These are phyloP conservation scores for Podaxis sp. DNA, from an alignment of 768 basidiomycete genomes.

Conservation along the genomic window DNA sequence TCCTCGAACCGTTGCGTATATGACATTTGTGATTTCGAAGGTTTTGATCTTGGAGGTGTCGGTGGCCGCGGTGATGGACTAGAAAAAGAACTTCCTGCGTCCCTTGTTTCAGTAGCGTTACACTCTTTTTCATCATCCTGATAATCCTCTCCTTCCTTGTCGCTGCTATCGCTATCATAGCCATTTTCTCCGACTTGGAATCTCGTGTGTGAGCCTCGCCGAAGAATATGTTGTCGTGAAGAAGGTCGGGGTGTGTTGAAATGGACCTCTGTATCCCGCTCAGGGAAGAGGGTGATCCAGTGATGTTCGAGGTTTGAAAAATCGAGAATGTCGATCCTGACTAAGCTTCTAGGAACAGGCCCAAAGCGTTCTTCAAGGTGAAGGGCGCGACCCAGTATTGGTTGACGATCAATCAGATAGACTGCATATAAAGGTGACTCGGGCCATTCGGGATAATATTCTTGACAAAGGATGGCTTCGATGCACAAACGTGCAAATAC, in stretches of 20 bases:
- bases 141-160: background rate
- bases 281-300: constrained; percentile 5
- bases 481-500: constrained; percentile 2
- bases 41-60: background rate
- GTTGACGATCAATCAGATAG: constrained; percentile 24
- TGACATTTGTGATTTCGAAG: background rate
- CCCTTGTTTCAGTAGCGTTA: background rate
- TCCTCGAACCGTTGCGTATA: too few relatives aligned
- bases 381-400: constrained; percentile 6
- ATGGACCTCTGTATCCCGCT: constrained; percentile 2
- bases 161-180: background rate
- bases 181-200: background rate
- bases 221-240: background rate
- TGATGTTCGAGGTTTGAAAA: constrained; percentile 4
- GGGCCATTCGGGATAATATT: constrained; percentile 21
- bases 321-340: constrained; percentile 25
- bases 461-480: constrained; percentile 18
- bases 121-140: background rate
- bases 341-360: constrained; percentile 21
- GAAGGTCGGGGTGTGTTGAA: background rate
- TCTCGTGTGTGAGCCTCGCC: background rate
- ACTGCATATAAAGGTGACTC: constrained; percentile 25
- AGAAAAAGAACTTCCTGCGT: background rate
- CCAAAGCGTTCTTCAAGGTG: constrained; percentile 23
- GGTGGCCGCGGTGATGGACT: background rate